phyloP scores from a whole-genome alignment of 2,329 filamentous ascomycete species.

The Aschersonia sp. region DNA sequence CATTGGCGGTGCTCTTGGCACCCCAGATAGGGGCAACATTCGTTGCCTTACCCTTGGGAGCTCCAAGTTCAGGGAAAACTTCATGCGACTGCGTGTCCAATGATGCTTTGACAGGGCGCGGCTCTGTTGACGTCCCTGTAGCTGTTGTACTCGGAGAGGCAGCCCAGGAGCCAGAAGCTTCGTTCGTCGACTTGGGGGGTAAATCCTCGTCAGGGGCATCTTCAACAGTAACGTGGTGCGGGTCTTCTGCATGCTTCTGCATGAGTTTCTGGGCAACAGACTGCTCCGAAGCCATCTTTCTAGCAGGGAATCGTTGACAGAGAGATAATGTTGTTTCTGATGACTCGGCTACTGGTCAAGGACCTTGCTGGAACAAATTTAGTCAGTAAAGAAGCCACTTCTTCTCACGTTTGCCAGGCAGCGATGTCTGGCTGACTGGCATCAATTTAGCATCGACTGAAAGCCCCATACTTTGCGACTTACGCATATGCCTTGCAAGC shows the following conservation, averaged over 20 bases:
- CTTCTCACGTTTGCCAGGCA: too few relatives aligned
- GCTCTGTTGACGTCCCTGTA: constrained; percentile 53
- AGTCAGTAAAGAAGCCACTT: too few relatives aligned
- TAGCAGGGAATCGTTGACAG: not conserved
- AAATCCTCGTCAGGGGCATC: constrained; percentile 72
- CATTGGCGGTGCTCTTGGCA: constrained; percentile 43
- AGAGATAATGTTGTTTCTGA: not conserved
- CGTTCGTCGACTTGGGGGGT: constrained; percentile 34
- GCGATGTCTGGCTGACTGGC: too few relatives aligned
- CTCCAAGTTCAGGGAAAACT: constrained; percentile 82
- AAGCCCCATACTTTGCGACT: too few relatives aligned
- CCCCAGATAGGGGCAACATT: constrained; percentile 65
- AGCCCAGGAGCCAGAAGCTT: constrained; percentile 30
- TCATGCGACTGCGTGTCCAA: constrained; percentile 83
- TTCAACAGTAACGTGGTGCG: constrained; percentile 57
- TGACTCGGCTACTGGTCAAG: not conserved
- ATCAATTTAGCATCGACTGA: too few relatives aligned
- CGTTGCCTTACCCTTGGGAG: constrained; percentile 49
- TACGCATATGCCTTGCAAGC: too few relatives aligned
- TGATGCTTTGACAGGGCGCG: constrained; percentile 23
- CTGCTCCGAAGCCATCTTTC: constrained; percentile 32
- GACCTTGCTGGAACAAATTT: not conserved
- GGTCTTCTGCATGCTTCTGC: constrained; percentile 41
- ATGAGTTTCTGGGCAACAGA: constrained; percentile 48
- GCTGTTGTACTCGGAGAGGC: constrained; percentile 44